A percentile compares a stretch with the other conserved stretches of the same genome.
Conservation (phyloP, 2,329 filamentous ascomycete species). For the Pseudogymnoascus sp. region DNA sequence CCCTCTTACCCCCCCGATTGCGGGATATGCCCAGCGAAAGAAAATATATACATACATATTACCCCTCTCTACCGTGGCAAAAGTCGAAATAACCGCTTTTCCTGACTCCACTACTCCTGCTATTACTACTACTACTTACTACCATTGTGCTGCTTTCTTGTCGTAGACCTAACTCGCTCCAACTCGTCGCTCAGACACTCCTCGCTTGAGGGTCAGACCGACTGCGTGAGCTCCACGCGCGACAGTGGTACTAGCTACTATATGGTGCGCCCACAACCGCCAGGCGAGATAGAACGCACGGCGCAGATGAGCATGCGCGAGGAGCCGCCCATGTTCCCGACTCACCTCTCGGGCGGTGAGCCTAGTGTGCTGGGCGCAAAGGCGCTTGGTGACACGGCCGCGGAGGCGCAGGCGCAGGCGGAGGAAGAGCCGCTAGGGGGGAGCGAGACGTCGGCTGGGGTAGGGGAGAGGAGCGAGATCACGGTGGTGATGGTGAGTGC, state of each 20-base stretch:
- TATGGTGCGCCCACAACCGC: neutral
- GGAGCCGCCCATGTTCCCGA: neutral
- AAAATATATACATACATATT: conserved; percentile 1
- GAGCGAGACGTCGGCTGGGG: neutral
- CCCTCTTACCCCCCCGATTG: neutral
- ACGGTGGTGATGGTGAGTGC: conserved; percentile 1
- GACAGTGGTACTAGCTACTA: neutral
- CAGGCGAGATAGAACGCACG: neutral
- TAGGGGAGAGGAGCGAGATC: neutral
- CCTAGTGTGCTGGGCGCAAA: neutral
- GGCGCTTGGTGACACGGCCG: neutral
- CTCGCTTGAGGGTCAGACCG: neutral
- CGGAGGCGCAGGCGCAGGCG: neutral
- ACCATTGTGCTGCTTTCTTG: neutral
- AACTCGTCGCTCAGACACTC: neutral
- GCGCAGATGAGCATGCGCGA: neutral
- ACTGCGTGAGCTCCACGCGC: neutral
- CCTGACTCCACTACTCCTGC: neutral
- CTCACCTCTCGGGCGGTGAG: neutral
- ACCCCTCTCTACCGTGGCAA: neutral
- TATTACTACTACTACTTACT: neutral
- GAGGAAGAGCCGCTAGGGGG: neutral
- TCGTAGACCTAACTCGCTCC: neutral
- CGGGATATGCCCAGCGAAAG: neutral
- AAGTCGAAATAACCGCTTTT: neutral